phyloP scores from a whole-genome alignment of 805 yeast genomes.

The Teunomyces lycoperdinae region DNA sequence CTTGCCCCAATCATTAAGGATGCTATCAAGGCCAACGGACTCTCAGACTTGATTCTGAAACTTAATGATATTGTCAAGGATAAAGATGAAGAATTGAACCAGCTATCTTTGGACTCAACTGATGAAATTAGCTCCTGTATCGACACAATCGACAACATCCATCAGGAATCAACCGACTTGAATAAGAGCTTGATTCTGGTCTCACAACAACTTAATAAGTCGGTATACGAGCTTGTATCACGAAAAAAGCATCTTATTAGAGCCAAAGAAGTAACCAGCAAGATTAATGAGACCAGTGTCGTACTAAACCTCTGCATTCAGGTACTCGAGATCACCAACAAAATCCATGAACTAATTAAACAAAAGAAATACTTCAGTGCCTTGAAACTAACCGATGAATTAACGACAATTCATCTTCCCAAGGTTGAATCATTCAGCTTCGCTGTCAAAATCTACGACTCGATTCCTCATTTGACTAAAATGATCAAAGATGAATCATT shows the following conservation, averaged over 20 bases:
- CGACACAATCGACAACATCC: constrained; percentile 59
- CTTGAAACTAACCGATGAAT: constrained; percentile 73
- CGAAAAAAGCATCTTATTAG: constrained; percentile 59
- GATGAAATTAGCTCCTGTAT: constrained; percentile 57
- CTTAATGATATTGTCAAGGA: constrained; percentile 56
- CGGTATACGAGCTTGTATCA: constrained; percentile 64
- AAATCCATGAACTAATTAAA: constrained; percentile 75
- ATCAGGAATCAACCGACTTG: constrained; percentile 53
- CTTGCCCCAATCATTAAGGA: constrained; percentile 71
- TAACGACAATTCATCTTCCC: constrained; percentile 65
- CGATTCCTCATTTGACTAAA: constrained; percentile 72
- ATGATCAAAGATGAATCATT: constrained; percentile 75
- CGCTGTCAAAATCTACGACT: constrained; percentile 65
- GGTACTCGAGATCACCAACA: constrained; percentile 81
- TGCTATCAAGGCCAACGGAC: constrained; percentile 52
- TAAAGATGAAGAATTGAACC: constrained; percentile 63
- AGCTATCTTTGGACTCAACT: constrained; percentile 59
- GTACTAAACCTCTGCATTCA: constrained; percentile 72
- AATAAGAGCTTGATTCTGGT: constrained; percentile 54
- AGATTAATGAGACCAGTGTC: constrained; percentile 68
- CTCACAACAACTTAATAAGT: constrained; percentile 54
- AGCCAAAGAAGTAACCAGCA: constrained; percentile 59
- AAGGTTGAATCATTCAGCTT: constrained; percentile 74
- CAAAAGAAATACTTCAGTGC: constrained; percentile 81
- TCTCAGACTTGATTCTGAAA: constrained; percentile 54